Evolutionary conservation across 2,329 filamentous ascomycete species (phyloP), one percentile per base, ranked within the genome.

Genomic region (Drechslerella stenobrocha): DNA sequence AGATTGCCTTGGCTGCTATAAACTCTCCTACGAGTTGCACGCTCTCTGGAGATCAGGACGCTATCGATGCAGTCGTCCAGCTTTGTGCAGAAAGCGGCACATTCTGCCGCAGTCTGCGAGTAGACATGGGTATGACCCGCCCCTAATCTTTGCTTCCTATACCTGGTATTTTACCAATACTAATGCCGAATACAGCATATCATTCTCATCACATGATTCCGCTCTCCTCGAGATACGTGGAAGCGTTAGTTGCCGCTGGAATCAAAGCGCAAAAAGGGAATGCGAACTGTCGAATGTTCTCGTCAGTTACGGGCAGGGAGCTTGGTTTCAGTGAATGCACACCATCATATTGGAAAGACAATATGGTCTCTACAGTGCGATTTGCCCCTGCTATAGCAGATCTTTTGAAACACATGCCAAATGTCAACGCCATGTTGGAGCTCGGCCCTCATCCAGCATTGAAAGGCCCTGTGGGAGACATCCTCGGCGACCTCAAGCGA

Each of bases 131-230:
- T 57, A 47, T 20, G 52, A 11, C 40, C 3, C n/a, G 3, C 11
- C n/a, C 23, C 20, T 4, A 48, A 7, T n/a, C 8, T 15, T n/a
- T 3, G n/a, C 32, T 26, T 23, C 6, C 30, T 3, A 3, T 18
- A 6, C 4, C 18, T 0, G 71, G 76, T 13, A 72, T 73, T 3
- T 55, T 40, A 26, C 70, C 77, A 11, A 74, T 74, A 18, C 74
- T 78, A 8, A 74, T 73, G 2, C 76, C 78, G 45, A 76, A 78
- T 47, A 75, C 73, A 2, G 78, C 79, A 0, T 80, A 79, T 69
- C 79, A 80, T 70, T 78, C 77, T 0, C 75, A 74, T 30, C 77
- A 77, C 58, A 78, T 79, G 77, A 70, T 74, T 70, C 44, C 60
- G 5, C 69, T 76, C 11, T 74, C 73, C 1, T 74, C 74, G 23